Percentiles rank a stretch among this genome's conserved stretches.
Evolutionary conservation across 495 filamentous ascomycete species (phyloP).

Genomic region (Mycothermus thermophilus): DNA sequence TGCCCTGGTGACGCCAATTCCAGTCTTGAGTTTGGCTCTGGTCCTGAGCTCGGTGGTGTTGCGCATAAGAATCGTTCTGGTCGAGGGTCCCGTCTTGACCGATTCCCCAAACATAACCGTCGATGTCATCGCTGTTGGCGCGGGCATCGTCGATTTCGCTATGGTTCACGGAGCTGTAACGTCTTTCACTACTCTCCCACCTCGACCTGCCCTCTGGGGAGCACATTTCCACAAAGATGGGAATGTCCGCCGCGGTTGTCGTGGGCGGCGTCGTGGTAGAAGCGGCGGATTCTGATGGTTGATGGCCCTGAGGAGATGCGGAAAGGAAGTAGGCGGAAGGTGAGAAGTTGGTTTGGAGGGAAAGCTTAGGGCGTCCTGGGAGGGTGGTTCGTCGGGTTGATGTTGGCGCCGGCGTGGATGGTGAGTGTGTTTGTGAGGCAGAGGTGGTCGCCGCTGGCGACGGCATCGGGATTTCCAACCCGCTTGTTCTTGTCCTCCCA

Average conservation of each 20-base stretch:
- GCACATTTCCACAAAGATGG: neutral
- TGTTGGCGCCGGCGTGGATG: neutral
- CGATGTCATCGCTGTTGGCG: too few relatives aligned
- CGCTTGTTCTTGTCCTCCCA: too few relatives aligned
- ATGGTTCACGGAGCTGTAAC: neutral
- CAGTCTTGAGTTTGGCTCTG: too few relatives aligned
- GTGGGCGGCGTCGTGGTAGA: neutral
- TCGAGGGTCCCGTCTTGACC: too few relatives aligned
- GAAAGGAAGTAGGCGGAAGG: neutral
- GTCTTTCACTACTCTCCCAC: too few relatives aligned
- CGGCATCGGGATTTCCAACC: too few relatives aligned
- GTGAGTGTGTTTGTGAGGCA: neutral
- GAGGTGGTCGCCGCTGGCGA: too few relatives aligned
- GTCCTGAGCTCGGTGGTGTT: too few relatives aligned
- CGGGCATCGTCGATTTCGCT: neutral
- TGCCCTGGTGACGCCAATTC: too few relatives aligned
- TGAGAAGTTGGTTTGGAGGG: slow-evolving; percentile 2
- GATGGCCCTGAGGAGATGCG: too few relatives aligned
- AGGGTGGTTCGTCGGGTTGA: neutral
- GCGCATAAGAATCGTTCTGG: too few relatives aligned
- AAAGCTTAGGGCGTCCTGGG: neutral
- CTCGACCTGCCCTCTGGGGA: neutral
- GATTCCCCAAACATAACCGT: too few relatives aligned
- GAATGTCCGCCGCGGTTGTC: neutral
- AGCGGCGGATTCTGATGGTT: neutral